Conservation (phyloP, 2,329 filamentous ascomycete genomes). For the Aspergillus ochraceoroseus region DNA sequence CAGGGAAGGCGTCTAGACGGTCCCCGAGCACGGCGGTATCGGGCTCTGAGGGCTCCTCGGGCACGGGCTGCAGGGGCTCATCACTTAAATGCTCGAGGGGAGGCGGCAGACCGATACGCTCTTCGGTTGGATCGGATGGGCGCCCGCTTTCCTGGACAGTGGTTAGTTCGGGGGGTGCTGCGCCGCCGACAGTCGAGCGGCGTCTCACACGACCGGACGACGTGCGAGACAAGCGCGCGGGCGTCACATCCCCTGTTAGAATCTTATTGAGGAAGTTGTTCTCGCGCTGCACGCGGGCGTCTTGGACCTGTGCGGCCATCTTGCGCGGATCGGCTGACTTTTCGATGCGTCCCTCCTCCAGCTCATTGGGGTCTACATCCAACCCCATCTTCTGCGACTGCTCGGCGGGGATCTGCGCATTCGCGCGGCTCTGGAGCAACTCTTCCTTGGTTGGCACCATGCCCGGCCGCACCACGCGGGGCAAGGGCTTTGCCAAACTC, state of each 20-base stretch:
- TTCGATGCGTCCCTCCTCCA: slow-evolving; percentile 43
- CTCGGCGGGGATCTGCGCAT: slow-evolving; percentile 30
- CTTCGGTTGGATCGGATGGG: slow-evolving; percentile 12
- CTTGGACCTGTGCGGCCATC: slow-evolving; percentile 45
- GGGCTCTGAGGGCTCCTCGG: slow-evolving; percentile 16
- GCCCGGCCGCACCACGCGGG: slow-evolving; percentile 50
- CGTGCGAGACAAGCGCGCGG: slow-evolving; percentile 22
- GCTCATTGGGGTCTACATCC: slow-evolving; percentile 41
- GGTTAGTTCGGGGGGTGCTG: slow-evolving; percentile 21
- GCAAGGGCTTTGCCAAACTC: slow-evolving; percentile 52
- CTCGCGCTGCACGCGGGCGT: slow-evolving; percentile 40
- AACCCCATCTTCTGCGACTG: slow-evolving; percentile 34
- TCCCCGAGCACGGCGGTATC: no score
- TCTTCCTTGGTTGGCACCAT: slow-evolving; percentile 49
- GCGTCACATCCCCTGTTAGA: slow-evolving; percentile 27
- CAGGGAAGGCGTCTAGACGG: slow-evolving; percentile 16
- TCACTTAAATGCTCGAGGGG: slow-evolving; percentile 18
- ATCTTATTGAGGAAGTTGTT: slow-evolving; percentile 38
- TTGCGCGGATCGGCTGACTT: slow-evolving; percentile 37
- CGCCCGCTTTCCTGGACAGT: slow-evolving; percentile 24
- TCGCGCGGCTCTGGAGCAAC: slow-evolving; percentile 30
- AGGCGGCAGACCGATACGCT: slow-evolving; percentile 5
- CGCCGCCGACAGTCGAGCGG: slow-evolving; percentile 18
- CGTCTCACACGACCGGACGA: slow-evolving; percentile 24
- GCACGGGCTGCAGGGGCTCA: slow-evolving; percentile 21